Percentiles rank a stretch among this genome's conserved stretches.
phyloP scores from a whole-genome alignment of 768 basidiomycete species.

The Phylloporus sp. region DNA sequence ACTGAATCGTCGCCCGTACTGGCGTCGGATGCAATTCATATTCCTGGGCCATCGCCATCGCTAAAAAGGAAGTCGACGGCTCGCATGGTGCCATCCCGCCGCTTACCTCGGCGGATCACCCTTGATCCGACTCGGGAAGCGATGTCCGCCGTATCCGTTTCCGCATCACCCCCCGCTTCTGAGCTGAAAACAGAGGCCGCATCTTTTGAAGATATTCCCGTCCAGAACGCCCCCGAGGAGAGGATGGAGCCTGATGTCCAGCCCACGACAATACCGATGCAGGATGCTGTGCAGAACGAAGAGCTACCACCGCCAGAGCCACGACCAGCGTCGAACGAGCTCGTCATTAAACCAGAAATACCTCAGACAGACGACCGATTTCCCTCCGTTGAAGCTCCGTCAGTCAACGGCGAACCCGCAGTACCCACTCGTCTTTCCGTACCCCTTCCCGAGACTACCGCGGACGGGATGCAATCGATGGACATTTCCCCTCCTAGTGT shows the following conservation, averaged over 20 bases:
- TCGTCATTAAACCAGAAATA: not conserved
- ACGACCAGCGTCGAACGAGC: not conserved
- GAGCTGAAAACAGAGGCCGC: not conserved
- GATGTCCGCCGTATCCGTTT: not conserved
- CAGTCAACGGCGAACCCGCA: not conserved
- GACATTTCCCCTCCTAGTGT: not conserved
- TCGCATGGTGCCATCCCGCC: slow-evolving; percentile 24
- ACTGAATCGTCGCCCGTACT: not conserved
- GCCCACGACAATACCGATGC: not conserved
- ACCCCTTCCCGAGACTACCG: not conserved
- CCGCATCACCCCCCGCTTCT: not conserved
- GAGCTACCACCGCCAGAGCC: not conserved
- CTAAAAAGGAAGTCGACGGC: slow-evolving; percentile 21
- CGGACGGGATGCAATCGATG: not conserved
- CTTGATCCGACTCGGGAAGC: not conserved
- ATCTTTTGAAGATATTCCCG: not conserved
- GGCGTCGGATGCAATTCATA: not conserved
- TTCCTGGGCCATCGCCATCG: not conserved
- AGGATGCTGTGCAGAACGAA: not conserved
- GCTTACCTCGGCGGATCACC: slow-evolving; percentile 18
- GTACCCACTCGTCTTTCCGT: not conserved
- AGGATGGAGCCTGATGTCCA: not conserved
- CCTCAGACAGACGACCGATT: not conserved
- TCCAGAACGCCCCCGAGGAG: slow-evolving; percentile 4
- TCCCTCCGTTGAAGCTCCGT: not conserved